Percentiles rank a stretch among this genome's conserved stretches.
These are phyloP conservation scores for Malus hybrid DNA, from an alignment of 331 rosid species.

Conservation along the genomic window DNA sequence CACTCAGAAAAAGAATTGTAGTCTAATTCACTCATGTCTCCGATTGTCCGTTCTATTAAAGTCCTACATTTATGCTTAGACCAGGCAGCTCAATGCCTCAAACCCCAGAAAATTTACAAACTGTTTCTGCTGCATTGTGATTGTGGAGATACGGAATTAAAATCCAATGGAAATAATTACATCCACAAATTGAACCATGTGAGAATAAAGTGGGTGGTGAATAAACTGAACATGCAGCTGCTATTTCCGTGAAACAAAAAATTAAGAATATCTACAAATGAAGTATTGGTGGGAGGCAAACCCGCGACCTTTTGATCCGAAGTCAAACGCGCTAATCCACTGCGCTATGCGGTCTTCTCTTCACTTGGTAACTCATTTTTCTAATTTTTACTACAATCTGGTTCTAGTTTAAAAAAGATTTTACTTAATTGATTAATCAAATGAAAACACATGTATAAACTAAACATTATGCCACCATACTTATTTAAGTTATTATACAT, in stretches of 20 bases:
- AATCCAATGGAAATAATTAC: neutral
- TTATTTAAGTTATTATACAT: too few relatives aligned
- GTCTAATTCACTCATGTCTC: too few relatives aligned
- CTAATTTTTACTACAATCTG: too few relatives aligned
- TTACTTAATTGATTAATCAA: too few relatives aligned
- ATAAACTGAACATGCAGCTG: neutral
- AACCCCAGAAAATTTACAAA: neutral
- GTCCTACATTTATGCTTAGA: neutral
- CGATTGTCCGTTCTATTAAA: too few relatives aligned
- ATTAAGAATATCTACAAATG: too few relatives aligned
- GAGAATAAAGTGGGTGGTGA: neutral
- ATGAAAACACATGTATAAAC: too few relatives aligned
- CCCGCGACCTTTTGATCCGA: constrained; percentile 99
- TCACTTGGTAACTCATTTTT: too few relatives aligned
- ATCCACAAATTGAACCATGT: neutral
- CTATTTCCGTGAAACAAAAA: too few relatives aligned
- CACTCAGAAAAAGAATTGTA: neutral
- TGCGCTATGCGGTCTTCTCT: too few relatives aligned
- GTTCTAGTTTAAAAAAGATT: too few relatives aligned
- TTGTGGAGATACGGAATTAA: neutral
- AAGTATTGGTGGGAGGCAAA: constrained; percentile 79
- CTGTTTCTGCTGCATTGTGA: neutral
- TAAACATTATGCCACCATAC: too few relatives aligned
- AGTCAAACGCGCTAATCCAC: constrained; percentile 99
- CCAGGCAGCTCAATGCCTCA: neutral